These are phyloP conservation scores for Cladosporium sp. DNA, from an alignment of 2,329 filamentous ascomycete genomes.

Conservation along the genomic window DNA sequence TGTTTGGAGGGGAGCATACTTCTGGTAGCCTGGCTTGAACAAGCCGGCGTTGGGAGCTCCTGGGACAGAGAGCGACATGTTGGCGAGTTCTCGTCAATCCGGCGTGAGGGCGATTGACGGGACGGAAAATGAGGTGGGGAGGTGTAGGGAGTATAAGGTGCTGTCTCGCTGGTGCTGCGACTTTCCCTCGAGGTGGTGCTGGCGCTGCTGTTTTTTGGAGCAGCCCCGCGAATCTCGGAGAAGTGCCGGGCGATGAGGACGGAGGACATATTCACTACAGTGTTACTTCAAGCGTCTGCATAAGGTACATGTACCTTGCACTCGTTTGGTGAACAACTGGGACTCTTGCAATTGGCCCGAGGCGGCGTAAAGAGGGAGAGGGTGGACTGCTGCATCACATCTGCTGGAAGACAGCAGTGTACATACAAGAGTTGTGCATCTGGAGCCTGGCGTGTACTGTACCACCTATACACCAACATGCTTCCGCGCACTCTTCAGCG, in stretches of 20 bases:
- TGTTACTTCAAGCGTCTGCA: too few species aligned
- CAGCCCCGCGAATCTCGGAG: constrained; percentile 6
- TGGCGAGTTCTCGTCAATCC: constrained; percentile 7
- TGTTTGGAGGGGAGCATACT: constrained; percentile 54
- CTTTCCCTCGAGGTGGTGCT: constrained; percentile 9
- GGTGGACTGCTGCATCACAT: too few species aligned
- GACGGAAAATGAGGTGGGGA: background rate
- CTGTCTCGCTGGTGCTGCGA: background rate
- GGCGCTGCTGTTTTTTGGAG: constrained; percentile 6
- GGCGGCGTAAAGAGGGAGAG: too few species aligned
- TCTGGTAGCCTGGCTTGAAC: constrained; percentile 96
- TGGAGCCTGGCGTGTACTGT: background rate
- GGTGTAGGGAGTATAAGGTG: background rate
- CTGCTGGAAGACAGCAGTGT: too few species aligned
- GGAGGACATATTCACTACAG: too few species aligned
- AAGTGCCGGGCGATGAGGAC: constrained; percentile 2
- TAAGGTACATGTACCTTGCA: too few species aligned
- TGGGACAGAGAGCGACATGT: constrained; percentile 94
- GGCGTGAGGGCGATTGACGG: background rate
- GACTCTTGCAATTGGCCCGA: too few species aligned
- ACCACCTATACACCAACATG: constrained; percentile 12
- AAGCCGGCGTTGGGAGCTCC: constrained; percentile 87
- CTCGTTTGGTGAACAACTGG: too few species aligned
- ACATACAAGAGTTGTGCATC: too few species aligned
- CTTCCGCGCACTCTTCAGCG: constrained; percentile 17